Evolutionary conservation across 148 eudicot species (phyloP), one percentile per base, ranked within the genome.

Genomic region (Rhododendron ferrugineum): DNA sequence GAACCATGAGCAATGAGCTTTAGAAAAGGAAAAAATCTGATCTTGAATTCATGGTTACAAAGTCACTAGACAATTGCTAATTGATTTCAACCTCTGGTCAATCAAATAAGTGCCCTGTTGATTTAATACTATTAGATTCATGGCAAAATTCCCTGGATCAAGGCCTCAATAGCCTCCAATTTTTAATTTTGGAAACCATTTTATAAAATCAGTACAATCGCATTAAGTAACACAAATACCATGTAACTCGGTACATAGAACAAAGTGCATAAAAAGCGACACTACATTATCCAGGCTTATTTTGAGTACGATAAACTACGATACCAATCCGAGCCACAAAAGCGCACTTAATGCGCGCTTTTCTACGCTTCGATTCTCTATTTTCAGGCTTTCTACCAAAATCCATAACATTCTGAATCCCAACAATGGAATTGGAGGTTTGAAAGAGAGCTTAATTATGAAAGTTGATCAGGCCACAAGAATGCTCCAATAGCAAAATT

Each of bases 391-490:
- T 64, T n/a, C 70, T 8, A n/a, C 28, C n/a, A 62, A 23, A 62
- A 62, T 62, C 28, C 70, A 62, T 22, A 2, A 9, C 70, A 64
- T 64, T 9, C n/a, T 62, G 70, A 23, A 62, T 62, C 11, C 70
- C 13, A 22, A 7, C 4, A 64, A 64, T 34, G 36, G 20, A 9
- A 13, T 11, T 11, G 8, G 3, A 32, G 20, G 20, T 73, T 73
- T 73, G 42, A 34, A 74, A 75, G 5, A 26, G 32, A n/a, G 64
- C 23, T 56, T 15, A 44, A 73, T 42, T 22, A 77, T 85, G 66
- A 77, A 81, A 64, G 23, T 77, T 68, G 47, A 72, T 87, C 80
- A 86, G 86, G 74, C 84, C 87, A 86, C 88, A 80, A 13, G 86
- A 84, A 84, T 1, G 82, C 73, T 42, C 82, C 86, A 36, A 84